Evolutionary conservation across 768 basidiomycete species (phyloP).

Genomic region (Porphyrellus cyaneotinctus): DNA sequence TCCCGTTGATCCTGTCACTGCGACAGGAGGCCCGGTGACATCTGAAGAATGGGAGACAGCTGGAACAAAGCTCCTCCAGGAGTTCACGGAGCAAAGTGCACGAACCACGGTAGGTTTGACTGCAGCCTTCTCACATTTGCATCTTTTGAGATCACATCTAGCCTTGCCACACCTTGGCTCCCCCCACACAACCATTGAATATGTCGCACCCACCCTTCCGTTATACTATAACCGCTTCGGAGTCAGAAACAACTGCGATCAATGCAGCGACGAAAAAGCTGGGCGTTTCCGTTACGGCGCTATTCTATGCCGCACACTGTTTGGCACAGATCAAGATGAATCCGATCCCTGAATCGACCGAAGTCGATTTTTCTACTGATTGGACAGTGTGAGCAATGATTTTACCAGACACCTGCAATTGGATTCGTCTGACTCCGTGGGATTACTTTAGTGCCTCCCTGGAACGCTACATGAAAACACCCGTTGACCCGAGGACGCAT

Average conservation of each 20-base stretch:
- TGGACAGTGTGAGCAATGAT: slow-evolving; percentile 7
- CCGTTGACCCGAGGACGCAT: slow-evolving; percentile 17
- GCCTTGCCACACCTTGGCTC: slow-evolving; percentile 7
- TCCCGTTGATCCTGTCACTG: slow-evolving; percentile 24
- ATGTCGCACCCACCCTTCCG: slow-evolving; percentile 8
- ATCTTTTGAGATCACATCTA: neutral
- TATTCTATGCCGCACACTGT: slow-evolving; percentile 24
- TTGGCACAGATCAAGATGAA: slow-evolving; percentile 23
- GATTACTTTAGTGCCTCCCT: slow-evolving; percentile 8
- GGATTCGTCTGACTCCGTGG: no score
- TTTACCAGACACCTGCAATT: neutral
- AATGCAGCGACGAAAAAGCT: slow-evolving; percentile 6
- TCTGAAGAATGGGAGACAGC: slow-evolving; percentile 14
- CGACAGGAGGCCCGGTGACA: slow-evolving; percentile 17
- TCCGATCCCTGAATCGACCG: slow-evolving; percentile 9
- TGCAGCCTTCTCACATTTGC: neutral
- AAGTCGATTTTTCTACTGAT: slow-evolving; percentile 14
- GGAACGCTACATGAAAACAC: slow-evolving; percentile 18
- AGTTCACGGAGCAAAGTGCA: slow-evolving; percentile 2
- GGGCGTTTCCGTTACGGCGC: slow-evolving; percentile 10
- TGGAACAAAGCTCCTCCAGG: slow-evolving; percentile 15
- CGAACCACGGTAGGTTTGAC: slow-evolving; percentile 7
- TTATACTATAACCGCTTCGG: neutral
- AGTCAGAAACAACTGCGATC: slow-evolving; percentile 10
- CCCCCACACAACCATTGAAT: slow-evolving; percentile 5